These are phyloP conservation scores for Plectosphaerella sp. DNA, from an alignment of 2,329 filamentous ascomycete genomes.

Conservation along the genomic window DNA sequence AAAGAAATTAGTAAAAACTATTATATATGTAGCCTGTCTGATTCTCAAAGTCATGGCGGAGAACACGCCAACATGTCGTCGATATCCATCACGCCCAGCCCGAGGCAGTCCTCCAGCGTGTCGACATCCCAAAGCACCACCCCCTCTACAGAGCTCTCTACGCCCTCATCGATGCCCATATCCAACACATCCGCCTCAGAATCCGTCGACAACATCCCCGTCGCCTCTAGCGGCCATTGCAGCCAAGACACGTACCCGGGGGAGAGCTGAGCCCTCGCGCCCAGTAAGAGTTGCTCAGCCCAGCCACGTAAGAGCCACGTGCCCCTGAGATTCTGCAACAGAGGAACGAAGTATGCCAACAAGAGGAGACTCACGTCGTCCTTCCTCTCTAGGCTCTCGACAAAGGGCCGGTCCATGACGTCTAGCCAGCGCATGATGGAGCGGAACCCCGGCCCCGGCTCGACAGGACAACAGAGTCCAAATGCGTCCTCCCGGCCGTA, in stretches of 20 bases:
- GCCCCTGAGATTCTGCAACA: conserved; percentile 1
- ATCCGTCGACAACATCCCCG: not conserved
- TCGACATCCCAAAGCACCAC: no score
- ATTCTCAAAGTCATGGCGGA: no score
- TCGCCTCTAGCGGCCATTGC: not conserved
- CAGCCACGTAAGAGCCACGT: conserved; percentile 6
- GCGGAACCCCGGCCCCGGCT: conserved; percentile 7
- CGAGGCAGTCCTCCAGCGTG: no score
- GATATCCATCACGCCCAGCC: no score
- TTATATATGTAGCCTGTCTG: no score
- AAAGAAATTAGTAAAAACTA: no score
- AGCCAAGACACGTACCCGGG: not conserved
- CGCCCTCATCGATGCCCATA: not conserved
- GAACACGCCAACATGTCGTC: no score
- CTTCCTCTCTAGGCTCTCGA: conserved; percentile 17
- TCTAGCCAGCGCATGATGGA: conserved; percentile 23
- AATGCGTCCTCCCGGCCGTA: conserved; percentile 10
- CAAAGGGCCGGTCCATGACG: conserved; percentile 19
- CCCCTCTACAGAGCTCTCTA: no score
- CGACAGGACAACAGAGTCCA: conserved; percentile 5
- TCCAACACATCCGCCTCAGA: not conserved
- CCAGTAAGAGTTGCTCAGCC: conserved; percentile 3
- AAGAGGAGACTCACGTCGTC: conserved; percentile 17
- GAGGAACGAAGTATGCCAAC: conserved; percentile 4
- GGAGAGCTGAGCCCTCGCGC: not conserved